Conservation (phyloP, 345 rosid genomes). For the Lepidium aucheri region DNA sequence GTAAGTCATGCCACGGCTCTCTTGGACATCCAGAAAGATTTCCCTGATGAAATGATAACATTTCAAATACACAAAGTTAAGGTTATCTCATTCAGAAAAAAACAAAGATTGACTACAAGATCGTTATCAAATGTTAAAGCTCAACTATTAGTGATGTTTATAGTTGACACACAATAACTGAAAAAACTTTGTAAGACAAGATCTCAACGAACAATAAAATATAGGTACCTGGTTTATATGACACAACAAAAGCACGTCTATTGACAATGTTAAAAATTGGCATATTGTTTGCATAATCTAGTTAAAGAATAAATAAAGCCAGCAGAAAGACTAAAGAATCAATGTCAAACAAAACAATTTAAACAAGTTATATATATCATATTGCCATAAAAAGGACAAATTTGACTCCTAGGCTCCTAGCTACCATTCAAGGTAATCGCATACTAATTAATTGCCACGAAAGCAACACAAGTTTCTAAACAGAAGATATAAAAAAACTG, state of each 20-base stretch:
- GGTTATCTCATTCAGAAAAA: not conserved
- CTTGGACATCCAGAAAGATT: slow-evolving; percentile 66
- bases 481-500: not conserved
- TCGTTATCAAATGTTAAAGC: not conserved
- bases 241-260: not conserved
- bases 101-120: not conserved
- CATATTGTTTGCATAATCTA: not conserved
- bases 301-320: not conserved
- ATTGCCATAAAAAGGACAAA: not conserved
- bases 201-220: not conserved
- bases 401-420: not conserved
- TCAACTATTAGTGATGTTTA: not conserved
- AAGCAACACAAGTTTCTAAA: not conserved
- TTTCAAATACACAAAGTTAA: not conserved
- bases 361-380: not conserved
- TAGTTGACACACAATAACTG: not conserved
- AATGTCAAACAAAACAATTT: not conserved
- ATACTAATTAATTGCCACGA: not conserved
- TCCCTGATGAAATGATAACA: slow-evolving; percentile 39
- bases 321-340: not conserved
- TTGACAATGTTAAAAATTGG: not conserved
- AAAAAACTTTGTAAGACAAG: not conserved
- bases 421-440: not conserved
- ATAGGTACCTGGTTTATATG: not conserved
- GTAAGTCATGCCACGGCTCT: slow-evolving; percentile 94